Conservation (phyloP, 768 basidiomycete species). For the Suillus bovinus region DNA sequence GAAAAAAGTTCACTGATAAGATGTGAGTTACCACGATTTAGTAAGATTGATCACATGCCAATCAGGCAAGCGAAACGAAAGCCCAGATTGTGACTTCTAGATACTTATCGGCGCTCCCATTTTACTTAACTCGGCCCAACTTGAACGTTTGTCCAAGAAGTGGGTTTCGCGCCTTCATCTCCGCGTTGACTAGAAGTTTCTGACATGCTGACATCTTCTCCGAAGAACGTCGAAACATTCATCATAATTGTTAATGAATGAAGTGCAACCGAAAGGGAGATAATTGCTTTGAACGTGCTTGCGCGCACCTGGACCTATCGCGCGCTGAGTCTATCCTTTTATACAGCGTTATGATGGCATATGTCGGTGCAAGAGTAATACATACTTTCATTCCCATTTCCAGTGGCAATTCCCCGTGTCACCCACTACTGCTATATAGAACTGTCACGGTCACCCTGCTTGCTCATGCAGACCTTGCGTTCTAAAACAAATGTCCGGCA, state of each 20-base stretch:
- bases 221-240: not conserved
- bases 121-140: not conserved
- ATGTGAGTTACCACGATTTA: constrained; percentile 3
- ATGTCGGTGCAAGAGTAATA: not conserved
- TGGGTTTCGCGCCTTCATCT: constrained; percentile 2
- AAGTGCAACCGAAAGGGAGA: not conserved
- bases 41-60: constrained; percentile 1
- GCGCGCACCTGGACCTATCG: not conserved
- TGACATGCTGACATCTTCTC: constrained; percentile 1
- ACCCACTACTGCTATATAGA: not conserved
- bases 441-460: not conserved
- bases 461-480: not conserved
- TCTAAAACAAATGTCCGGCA: not conserved
- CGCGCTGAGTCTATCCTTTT: not conserved
- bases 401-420: not conserved
- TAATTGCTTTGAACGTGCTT: not conserved
- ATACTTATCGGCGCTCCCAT: not conserved
- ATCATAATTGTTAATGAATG: not conserved
- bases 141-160: not conserved
- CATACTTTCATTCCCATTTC: not conserved
- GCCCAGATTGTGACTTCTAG: not conserved
- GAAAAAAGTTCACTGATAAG: constrained; percentile 2
- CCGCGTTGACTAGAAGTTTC: constrained; percentile 1
- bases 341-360: not conserved
- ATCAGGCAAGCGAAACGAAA: not conserved